A percentile compares a stretch with the other conserved stretches of the same genome.
Conservation (phyloP, 805 yeast genomes). For the Candida schatavii region DNA sequence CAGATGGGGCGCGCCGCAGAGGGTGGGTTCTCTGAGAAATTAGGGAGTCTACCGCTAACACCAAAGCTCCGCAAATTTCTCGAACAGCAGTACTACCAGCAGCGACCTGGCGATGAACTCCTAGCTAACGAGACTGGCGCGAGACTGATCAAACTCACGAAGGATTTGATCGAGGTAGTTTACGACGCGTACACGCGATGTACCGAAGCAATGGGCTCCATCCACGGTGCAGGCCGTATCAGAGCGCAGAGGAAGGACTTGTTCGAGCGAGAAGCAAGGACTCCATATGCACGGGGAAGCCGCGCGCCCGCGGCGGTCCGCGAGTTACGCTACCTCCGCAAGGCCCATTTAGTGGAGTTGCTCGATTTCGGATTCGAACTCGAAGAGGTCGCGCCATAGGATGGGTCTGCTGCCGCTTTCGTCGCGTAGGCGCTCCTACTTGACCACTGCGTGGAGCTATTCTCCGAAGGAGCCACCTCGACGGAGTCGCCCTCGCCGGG, state of each 20-base stretch:
- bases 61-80: conserved; percentile 12
- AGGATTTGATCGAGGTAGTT: conserved; percentile 14
- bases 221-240: background rate
- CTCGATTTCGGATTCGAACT: conserved; percentile 1
- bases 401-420: too few species aligned
- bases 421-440: too few species aligned
- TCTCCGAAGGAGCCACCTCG: too few species aligned
- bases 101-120: too few species aligned
- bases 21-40: conserved; percentile 6
- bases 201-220: background rate
- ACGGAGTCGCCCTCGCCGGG: too few species aligned
- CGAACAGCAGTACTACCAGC: conserved; percentile 10
- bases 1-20: conserved; percentile 6
- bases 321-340: background rate
- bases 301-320: background rate
- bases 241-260: background rate
- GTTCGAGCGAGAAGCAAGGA: background rate
- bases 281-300: too few species aligned
- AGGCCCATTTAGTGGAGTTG: conserved; percentile 2
- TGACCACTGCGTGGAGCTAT: too few species aligned
- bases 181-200: conserved; percentile 11
- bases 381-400: too few species aligned
- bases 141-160: conserved; percentile 19
- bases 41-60: conserved; percentile 7
- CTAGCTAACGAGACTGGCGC: background rate